Percentiles rank a stretch among this genome's conserved stretches.
phyloP scores from a whole-genome alignment of 2,329 filamentous ascomycete species.

The Sporothrix sp. region DNA sequence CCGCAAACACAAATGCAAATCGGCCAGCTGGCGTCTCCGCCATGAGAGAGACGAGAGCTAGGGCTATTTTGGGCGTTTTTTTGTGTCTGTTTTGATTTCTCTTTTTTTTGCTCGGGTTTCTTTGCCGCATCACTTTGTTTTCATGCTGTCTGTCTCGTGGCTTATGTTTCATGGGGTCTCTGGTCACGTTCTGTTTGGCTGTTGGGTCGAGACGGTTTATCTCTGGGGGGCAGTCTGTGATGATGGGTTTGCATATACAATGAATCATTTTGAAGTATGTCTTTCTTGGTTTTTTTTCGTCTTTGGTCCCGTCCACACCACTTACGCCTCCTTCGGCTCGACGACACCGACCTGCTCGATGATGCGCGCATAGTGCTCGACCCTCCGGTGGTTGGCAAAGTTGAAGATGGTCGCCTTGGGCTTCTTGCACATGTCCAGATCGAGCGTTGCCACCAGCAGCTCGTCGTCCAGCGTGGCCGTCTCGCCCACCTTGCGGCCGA shows the following conservation, averaged over 20 bases:
- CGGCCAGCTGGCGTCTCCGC: constrained; percentile 15
- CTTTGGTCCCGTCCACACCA: neutral
- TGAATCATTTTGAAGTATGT: neutral
- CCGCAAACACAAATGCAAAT: constrained; percentile 9
- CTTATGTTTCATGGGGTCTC: neutral
- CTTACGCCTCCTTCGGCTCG: constrained; percentile 16
- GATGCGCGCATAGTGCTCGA: constrained; percentile 34
- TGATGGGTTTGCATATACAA: constrained; percentile 7
- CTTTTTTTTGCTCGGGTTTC: neutral
- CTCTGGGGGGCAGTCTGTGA: neutral
- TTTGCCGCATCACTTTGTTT: neutral
- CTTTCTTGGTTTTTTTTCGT: neutral
- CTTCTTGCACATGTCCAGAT: constrained; percentile 36
- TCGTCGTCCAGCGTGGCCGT: constrained; percentile 39
- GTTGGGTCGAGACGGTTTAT: neutral
- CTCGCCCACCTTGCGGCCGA: constrained; percentile 41
- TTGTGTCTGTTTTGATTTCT: neutral
- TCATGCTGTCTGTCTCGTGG: neutral
- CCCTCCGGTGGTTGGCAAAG: constrained; percentile 33
- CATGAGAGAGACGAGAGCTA: constrained; percentile 1
- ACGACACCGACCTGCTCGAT: constrained; percentile 30
- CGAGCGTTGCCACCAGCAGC: constrained; percentile 40
- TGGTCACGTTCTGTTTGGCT: neutral
- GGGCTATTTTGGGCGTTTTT: neutral
- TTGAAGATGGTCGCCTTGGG: constrained; percentile 40